Base-by-base conservation (phyloP, 2,329 filamentous ascomycete genomes). In the Cladosporium sp. region DNA sequence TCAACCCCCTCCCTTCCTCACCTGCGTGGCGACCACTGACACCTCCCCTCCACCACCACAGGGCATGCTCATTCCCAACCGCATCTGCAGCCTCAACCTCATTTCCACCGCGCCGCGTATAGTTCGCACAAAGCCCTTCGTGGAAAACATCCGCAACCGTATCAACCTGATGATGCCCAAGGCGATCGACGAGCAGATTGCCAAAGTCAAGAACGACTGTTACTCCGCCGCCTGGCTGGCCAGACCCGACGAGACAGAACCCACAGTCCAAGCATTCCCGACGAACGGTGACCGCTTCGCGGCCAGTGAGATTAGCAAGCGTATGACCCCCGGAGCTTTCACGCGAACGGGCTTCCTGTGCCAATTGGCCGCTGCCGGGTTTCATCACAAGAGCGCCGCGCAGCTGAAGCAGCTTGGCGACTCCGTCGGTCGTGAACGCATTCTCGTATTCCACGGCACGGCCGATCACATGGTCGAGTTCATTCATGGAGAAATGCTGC, bases 261-360 rank as follows among this genome's bases (percentile, higher is more conserved):
- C 59, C 39, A 63, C 68, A 2, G 63, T 69, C 50, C 59, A 73
- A 32, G 68, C 67, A 7, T 95, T 93, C 66, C 78, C 78, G 4
- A 88, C 76, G 46, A 93, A 92, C 63, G 89, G 83, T 52, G 86
- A 93, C 70, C 84, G 90, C 4, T 92, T 90, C 62, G 84, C 86
- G 20, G 89, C 90, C 0, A 82, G 85, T 57, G 88, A 95, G 68
- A 68, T 94, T 55, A 74, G 73, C 61, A 95, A 95, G 72, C 77
- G 85, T 15, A 69, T 74, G 13, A 76, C 86, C 51, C 70, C 75
- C 1, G 70, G 74, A 1, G 72, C 73, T 5, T 92, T 89, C 65
- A 80, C 78, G 3, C 76, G 74, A 40, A 74, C 73, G 27, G 87
- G 86, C 1, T 89, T 93, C 66, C 63, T 93, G 27, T 73, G 87